Evolutionary conservation across 2,329 filamentous ascomycete genomes (phyloP).

Genomic region (Amauroascus verrucosus): DNA sequence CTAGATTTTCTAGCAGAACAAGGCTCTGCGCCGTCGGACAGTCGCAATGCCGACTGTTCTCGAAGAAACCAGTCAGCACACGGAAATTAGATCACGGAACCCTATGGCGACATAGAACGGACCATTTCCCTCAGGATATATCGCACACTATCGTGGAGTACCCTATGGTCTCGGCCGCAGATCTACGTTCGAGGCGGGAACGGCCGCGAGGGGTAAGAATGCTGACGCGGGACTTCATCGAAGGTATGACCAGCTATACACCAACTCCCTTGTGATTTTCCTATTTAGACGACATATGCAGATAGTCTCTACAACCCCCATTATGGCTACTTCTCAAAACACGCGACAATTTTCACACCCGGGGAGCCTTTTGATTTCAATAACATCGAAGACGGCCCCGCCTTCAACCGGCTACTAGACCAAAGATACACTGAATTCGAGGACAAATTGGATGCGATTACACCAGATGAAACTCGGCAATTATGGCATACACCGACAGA

Average conservation of each 20-base stretch:
- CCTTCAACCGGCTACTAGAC: constrained; percentile 68
- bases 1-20: not conserved
- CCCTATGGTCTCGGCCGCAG: constrained; percentile 73
- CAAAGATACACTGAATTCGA: constrained; percentile 83
- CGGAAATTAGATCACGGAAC: constrained; percentile 42
- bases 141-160: constrained; percentile 70
- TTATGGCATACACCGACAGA: constrained; percentile 98
- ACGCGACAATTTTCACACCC: constrained; percentile 90
- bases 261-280: not conserved
- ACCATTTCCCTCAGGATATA: constrained; percentile 65
- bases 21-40: not conserved
- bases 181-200: constrained; percentile 61
- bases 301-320: constrained; percentile 90
- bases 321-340: constrained; percentile 94
- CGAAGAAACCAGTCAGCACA: not conserved
- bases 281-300: constrained; percentile 28
- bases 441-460: constrained; percentile 65
- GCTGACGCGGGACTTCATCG: constrained; percentile 94
- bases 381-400: constrained; percentile 66
- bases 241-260: constrained; percentile 50
- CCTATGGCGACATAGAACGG: constrained; percentile 76
- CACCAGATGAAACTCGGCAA: constrained; percentile 68
- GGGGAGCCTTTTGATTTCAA: constrained; percentile 87
- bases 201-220: constrained; percentile 86
- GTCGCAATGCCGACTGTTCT: not conserved